A percentile compares a stretch with the other conserved stretches of the same genome.
These are phyloP conservation scores for Sideroxylon spinosum DNA, from an alignment of 179 eudicot genomes.

Conservation along the genomic window DNA sequence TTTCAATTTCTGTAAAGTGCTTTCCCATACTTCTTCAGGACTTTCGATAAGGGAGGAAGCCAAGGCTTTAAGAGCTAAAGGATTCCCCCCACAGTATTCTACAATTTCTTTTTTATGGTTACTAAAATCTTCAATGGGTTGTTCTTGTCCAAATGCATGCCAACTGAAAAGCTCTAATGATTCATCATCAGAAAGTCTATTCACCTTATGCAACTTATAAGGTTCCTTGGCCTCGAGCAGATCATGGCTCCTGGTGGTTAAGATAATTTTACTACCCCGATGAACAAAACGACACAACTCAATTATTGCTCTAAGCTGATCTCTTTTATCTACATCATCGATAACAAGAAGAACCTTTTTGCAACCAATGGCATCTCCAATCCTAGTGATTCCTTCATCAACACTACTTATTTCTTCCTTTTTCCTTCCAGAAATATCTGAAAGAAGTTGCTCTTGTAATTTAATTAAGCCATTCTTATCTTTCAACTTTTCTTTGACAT, in stretches of 20 bases:
- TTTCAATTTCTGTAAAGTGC: background rate
- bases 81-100: background rate
- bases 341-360: background rate
- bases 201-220: background rate
- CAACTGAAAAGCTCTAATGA: conserved; percentile 4
- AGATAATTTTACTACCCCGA: background rate
- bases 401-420: background rate
- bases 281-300: background rate
- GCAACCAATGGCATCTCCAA: background rate
- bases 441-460: conserved; percentile 2
- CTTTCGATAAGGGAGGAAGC: background rate
- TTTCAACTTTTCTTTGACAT: background rate
- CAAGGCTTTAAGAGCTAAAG: conserved; percentile 5
- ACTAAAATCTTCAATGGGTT: background rate
- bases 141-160: background rate
- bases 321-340: conserved; percentile 1
- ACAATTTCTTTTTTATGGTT: background rate
- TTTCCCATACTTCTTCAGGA: background rate
- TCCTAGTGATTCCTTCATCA: background rate
- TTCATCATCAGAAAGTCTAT: background rate
- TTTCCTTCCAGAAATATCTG: background rate
- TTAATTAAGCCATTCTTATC: background rate
- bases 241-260: background rate
- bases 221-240: background rate
- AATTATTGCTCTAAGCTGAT: background rate